Base-by-base conservation (phyloP, 2,329 filamentous ascomycete genomes). In the Aureobasidium lini region DNA sequence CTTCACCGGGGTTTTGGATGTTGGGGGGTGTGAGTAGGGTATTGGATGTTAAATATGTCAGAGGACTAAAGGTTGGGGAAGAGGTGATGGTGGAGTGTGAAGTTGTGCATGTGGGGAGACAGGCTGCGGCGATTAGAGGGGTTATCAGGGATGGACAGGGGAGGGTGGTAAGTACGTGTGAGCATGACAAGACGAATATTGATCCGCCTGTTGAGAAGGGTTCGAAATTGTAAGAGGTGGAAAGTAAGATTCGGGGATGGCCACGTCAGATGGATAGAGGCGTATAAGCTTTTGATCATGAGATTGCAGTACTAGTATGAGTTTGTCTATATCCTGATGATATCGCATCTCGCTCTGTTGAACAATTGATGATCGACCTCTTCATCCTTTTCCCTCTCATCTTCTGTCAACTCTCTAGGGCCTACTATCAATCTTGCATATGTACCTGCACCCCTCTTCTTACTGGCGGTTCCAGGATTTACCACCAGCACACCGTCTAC, bases 401-500 rank as follows among this genome's bases (percentile, higher is more conserved):
- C 79, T 0, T 85, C 81, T 0, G 76, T 79, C 43, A 88, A 64
- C 6, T 73, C 73, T 13, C 86, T 83, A 1, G 89, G 85, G 63
- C 89, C 81, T 6, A 97, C 75, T 18, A 84, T 84, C 79, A 99
- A 82, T 53, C 87, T 85, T 1, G 90, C 89, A 71, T 88, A 97
- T 0, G 91, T 96, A 6, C 94, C 94, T 0, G 92, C 81, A 1
- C 87, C 91, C 61, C 85, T 86, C 60, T 89, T 84, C 75, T 95
- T 96, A 15, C 90, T 94, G 36, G 96, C 76, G 52, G 84, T 86
- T 5, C 94, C 93, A 0, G 94, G 93, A 71, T 99, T 99, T 68
- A 99, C 87, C 11, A 91, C 85, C 6, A 97, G 75, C 0, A 96
- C 91, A 65, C 87, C 90, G 68, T 96, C 90, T 10, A 97, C 86